phyloP scores from a whole-genome alignment of 768 basidiomycete genomes.

The Candolleomyces eurysporus region DNA sequence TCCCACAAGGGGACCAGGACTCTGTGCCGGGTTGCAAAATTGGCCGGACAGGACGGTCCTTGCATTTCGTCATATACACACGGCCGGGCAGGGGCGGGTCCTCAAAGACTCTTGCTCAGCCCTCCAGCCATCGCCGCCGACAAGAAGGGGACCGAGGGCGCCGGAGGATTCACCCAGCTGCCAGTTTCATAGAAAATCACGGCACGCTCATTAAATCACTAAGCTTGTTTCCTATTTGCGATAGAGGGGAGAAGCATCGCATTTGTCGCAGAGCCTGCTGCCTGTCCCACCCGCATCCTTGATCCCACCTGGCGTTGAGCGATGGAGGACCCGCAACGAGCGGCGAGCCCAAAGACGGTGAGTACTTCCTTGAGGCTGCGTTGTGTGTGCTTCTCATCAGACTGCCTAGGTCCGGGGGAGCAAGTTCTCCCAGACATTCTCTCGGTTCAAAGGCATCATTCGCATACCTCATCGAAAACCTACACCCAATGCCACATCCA shows the following conservation, averaged over 20 bases:
- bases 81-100: too few relatives aligned
- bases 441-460: conserved; percentile 33
- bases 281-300: not conserved
- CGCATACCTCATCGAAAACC: conserved; percentile 27
- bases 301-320: not conserved
- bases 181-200: not conserved
- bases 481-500: conserved; percentile 3
- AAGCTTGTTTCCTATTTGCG: not conserved
- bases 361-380: not conserved
- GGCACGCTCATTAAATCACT: not conserved
- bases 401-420: conserved; percentile 17
- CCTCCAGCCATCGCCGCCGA: too few relatives aligned
- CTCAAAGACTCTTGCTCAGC: too few relatives aligned
- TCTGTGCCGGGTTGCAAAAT: too few relatives aligned
- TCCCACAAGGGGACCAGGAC: too few relatives aligned
- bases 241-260: not conserved
- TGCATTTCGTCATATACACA: too few relatives aligned
- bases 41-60: too few relatives aligned
- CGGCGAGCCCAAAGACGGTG: not conserved
- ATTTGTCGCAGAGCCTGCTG: not conserved
- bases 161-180: not conserved
- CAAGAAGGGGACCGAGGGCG: not conserved
- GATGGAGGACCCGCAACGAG: not conserved
- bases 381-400: not conserved
- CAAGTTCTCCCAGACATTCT: conserved; percentile 39